Conservation (phyloP, 371 early-diverging fungal species). For the Apophysomyces variabilis region DNA sequence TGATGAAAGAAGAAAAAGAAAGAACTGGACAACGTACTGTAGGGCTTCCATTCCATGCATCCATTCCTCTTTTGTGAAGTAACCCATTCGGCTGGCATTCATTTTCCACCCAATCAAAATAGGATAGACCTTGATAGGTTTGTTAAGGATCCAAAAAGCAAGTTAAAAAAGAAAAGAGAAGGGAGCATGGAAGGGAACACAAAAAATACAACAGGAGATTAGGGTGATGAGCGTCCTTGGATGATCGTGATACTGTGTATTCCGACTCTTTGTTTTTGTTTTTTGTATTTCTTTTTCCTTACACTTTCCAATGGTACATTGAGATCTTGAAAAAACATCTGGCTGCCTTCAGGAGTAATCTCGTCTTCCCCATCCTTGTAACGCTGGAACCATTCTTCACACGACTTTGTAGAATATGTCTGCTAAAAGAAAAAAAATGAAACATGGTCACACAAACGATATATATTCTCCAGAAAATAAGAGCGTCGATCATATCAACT, state of each 20-base stretch:
- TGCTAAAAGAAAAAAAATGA: background rate
- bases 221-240: too few relatives aligned
- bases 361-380: constrained; percentile 34
- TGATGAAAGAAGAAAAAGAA: background rate
- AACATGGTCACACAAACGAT: constrained; percentile 2
- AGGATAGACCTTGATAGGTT: constrained; percentile 26
- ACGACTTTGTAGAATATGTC: constrained; percentile 13
- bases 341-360: constrained; percentile 43
- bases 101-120: constrained; percentile 45
- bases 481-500: background rate
- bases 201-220: background rate
- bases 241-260: too few relatives aligned
- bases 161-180: background rate
- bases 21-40: constrained; percentile 4
- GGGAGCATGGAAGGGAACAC: background rate
- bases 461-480: background rate
- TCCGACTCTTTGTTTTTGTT: background rate
- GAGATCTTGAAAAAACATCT: constrained; percentile 38
- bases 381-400: constrained; percentile 29
- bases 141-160: too few relatives aligned
- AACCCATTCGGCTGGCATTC: constrained; percentile 42
- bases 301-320: constrained; percentile 41
- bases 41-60: constrained; percentile 17
- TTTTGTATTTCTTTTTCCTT: background rate
- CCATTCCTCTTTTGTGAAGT: constrained; percentile 28